Base-by-base conservation (phyloP, 129 eudicot species). In the Flaveria trinervia region DNA sequence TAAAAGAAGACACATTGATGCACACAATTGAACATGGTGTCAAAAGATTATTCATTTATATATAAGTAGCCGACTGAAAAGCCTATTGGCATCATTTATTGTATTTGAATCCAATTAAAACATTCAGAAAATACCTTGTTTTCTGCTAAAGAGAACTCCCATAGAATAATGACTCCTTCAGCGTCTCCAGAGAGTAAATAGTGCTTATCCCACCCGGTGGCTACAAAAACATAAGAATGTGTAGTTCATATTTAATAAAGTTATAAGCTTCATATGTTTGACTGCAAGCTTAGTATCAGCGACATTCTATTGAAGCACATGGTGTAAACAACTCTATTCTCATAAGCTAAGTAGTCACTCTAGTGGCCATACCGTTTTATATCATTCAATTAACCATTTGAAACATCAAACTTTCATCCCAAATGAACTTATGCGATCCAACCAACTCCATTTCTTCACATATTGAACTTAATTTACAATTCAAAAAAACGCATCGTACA, bases 181-280 rank as follows among this genome's bases (percentile, higher is more conserved):
- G 98, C 86, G 91, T 90, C 97, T 73, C 98, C 98, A 46, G 97
- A 93, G 70, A 93, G 84, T 64, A 93, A 72, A 79, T 80, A 91
- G 71, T 93, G 97, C n/a, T 77, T 83, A 66, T 84, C 80, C 80
- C 85, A 82, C 15, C 83, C 59, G 65, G 70, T 79, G 64, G 94
- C 96, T 92, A 87, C 46, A 54, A 72, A 60, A 48, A 46, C 13
- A 72, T 5, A 74, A 71, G 0, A 23, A 64, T 11, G 64, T 45
- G 78, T 39, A 41, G 17, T 28, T 22, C 79, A 51, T 15, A 18
- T 18, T 18, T 56, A 22, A 54, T 1, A 65, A 76, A 68, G 1
- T 60, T 60, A 23, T 22, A 1, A 60, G 16, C 14, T 16, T 33
- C 0, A 36, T 3, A 43, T 8, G 26, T 65, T 65, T 36, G 7